phyloP scores from a whole-genome alignment of 2,329 filamentous ascomycete genomes.

The Colletotrichum euphorbiae region DNA sequence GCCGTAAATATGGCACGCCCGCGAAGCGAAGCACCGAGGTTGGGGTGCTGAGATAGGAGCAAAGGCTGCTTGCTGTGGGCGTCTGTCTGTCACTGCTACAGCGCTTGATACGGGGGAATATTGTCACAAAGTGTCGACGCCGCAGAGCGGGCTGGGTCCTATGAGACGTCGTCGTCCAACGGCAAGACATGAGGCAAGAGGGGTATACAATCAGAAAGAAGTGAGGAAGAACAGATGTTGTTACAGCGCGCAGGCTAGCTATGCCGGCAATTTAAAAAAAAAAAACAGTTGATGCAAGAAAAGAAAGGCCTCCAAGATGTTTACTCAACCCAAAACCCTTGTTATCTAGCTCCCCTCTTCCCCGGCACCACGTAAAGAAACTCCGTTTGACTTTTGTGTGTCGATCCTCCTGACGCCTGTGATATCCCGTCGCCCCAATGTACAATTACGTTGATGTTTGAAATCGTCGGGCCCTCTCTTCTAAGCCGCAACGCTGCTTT shows the following conservation, averaged over 20 bases:
- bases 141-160: too few relatives aligned
- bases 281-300: slow-evolving; percentile 25
- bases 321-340: slow-evolving; percentile 25
- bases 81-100: too few relatives aligned
- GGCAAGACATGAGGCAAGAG: neutral
- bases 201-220: neutral
- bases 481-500: slow-evolving; percentile 47
- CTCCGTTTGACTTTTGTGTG: slow-evolving; percentile 21
- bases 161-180: neutral
- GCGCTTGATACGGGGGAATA: too few relatives aligned
- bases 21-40: too few relatives aligned
- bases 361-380: slow-evolving; percentile 17
- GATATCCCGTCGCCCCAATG: neutral
- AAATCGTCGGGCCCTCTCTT: neutral
- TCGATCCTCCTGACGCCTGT: slow-evolving; percentile 16
- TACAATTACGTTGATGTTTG: too few relatives aligned
- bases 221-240: slow-evolving; percentile 18
- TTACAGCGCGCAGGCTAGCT: slow-evolving; percentile 34
- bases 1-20: too few relatives aligned
- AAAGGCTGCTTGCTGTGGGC: too few relatives aligned
- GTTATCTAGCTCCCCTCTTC: slow-evolving; percentile 18
- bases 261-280: slow-evolving; percentile 26
- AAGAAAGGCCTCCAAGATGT: slow-evolving; percentile 29
- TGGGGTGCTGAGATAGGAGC: too few relatives aligned
- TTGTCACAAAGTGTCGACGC: too few relatives aligned